Evolutionary conservation across 495 filamentous ascomycete genomes (phyloP), one percentile per base, ranked within the genome.

Genomic region (Chaetomium tenue): DNA sequence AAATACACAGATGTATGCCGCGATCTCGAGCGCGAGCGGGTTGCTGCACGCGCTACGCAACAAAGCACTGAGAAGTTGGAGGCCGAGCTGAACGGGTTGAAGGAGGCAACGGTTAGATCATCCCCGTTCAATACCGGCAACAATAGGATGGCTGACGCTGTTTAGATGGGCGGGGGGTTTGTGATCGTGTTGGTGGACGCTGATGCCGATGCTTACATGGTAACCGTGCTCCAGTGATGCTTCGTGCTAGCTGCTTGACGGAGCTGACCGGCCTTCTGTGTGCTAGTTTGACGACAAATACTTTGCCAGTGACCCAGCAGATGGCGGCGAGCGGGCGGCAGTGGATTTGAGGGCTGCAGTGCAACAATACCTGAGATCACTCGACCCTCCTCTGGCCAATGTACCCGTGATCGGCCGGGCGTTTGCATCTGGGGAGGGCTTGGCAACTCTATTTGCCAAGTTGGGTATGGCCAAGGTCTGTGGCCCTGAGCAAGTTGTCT

Each of bases 241-340:
- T n/a, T n/a, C n/a, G n/a, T n/a, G n/a, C n/a, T n/a, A n/a, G n/a
- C n/a, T n/a, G n/a, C n/a, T n/a, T n/a, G n/a, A n/a, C n/a, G n/a
- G n/a, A 42, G 20, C 23, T 60, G 2, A 46, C 52, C 7, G 4
- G 3, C 26, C 5, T 37, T 11, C 5, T 25, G 30, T 33, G 26
- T 22, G 39, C 20, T 25, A 80, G 78, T 80, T 80, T 53, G 68
- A 71, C 23, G 73, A 77, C 58, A 70, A 66, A 37, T 78, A 72
- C 56, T 68, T 79, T 15, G 11, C 57, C 5, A 68, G 69, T 4
- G 68, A 71, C 20, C 57, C 69, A 16, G 61, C 73, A 4, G 66
- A 63, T n/a, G 79, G 78, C 2, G 79, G 78, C 3, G 66, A 70
- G 57, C 60, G 58, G 30, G 75, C 78, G 2, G 77, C 77, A 0